phyloP scores from a whole-genome alignment of 495 filamentous ascomycete species.

The Haplographium delicatum region DNA sequence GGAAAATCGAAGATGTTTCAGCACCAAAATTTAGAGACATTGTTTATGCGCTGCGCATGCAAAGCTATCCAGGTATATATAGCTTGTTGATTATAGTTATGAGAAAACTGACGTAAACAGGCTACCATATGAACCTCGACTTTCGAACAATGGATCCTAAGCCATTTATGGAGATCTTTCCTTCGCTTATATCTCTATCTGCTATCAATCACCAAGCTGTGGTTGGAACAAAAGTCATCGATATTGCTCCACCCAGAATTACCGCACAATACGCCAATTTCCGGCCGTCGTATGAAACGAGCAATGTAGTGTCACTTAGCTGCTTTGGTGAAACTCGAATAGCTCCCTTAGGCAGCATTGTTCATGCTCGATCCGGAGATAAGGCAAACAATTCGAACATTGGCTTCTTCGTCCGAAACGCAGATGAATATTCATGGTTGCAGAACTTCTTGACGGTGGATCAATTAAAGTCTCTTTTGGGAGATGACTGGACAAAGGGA shows the following conservation, averaged over 20 bases:
- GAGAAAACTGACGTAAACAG: not conserved
- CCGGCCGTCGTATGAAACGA: slow-evolving; percentile 6
- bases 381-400: slow-evolving; percentile 34
- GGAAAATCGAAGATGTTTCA: slow-evolving; percentile 17
- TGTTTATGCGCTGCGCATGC: slow-evolving; percentile 29
- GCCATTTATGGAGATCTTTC: slow-evolving; percentile 12
- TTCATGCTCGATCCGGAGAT: slow-evolving; percentile 31
- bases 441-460: slow-evolving; percentile 25
- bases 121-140: slow-evolving; percentile 10
- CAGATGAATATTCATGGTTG: slow-evolving; percentile 32
- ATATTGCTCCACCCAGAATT: not conserved
- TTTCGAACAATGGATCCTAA: slow-evolving; percentile 13
- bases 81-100: not conserved
- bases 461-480: slow-evolving; percentile 29
- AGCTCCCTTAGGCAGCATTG: slow-evolving; percentile 26
- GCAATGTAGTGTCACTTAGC: not conserved
- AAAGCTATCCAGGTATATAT: slow-evolving; percentile 26
- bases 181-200: not conserved
- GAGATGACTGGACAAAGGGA: slow-evolving; percentile 28
- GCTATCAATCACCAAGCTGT: slow-evolving; percentile 1
- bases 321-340: not conserved
- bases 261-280: not conserved
- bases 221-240: not conserved
- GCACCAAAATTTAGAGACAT: slow-evolving; percentile 22
- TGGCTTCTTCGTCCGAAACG: slow-evolving; percentile 29